A percentile compares a stretch with the other conserved stretches of the same genome.
These are phyloP conservation scores for Yamadazyma jaroonii DNA, from an alignment of 1,139 yeast species.

Conservation along the genomic window DNA sequence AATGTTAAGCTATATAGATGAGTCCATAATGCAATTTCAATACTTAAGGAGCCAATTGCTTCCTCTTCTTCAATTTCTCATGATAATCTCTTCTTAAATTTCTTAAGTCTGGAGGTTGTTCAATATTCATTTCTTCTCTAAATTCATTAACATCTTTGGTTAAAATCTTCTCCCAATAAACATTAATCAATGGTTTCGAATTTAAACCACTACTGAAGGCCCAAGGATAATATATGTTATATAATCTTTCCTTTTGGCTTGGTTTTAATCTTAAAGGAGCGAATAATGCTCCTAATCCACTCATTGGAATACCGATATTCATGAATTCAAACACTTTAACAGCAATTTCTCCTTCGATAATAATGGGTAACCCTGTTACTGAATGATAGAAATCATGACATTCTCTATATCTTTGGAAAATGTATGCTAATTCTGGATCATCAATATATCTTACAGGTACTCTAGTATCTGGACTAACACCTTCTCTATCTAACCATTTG, in stretches of 20 bases:
- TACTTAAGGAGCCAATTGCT: slow-evolving; percentile 9
- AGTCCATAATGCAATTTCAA: too few relatives aligned
- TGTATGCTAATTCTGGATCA: slow-evolving; percentile 87
- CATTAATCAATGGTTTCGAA: slow-evolving; percentile 76
- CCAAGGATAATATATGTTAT: slow-evolving; percentile 83
- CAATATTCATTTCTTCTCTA: slow-evolving; percentile 69
- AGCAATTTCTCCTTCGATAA: slow-evolving; percentile 93
- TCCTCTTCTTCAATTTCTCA: slow-evolving; percentile 27
- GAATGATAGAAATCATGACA: slow-evolving; percentile 98
- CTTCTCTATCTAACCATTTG: slow-evolving; percentile 81
- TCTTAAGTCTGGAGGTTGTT: slow-evolving; percentile 75
- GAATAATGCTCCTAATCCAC: slow-evolving; percentile 84
- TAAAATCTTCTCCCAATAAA: slow-evolving; percentile 88
- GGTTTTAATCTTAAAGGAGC: slow-evolving; percentile 74
- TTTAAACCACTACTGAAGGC: slow-evolving; percentile 72
- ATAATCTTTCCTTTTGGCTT: slow-evolving; percentile 50
- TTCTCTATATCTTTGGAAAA: slow-evolving; percentile 89
- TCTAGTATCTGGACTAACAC: slow-evolving; percentile 92
- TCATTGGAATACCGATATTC: slow-evolving; percentile 93
- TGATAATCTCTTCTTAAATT: slow-evolving; percentile 49
- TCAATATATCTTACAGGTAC: slow-evolving; percentile 84
- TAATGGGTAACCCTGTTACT: slow-evolving; percentile 83
- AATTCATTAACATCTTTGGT: slow-evolving; percentile 71
- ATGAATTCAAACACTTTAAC: slow-evolving; percentile 90
- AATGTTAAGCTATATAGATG: too few relatives aligned